Percentiles rank a stretch among this genome's conserved stretches.
These are phyloP conservation scores for Pythium brachiatum DNA, from an alignment of 352 stramenopile species.

Conservation along the genomic window DNA sequence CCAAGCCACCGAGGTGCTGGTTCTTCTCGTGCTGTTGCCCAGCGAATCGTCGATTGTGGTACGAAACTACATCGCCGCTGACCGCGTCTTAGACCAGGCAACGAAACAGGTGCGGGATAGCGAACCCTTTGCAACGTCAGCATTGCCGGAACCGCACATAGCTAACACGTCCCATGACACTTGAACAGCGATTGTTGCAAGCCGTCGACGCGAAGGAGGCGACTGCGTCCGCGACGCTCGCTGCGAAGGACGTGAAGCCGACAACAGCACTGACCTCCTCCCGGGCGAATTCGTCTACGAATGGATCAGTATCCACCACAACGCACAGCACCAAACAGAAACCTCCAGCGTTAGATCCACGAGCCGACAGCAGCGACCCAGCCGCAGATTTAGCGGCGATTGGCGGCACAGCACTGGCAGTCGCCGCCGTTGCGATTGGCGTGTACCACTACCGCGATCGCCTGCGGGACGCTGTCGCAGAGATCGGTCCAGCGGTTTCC, in stretches of 20 bases:
- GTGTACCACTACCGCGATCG: constrained; percentile 48
- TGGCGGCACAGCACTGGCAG: constrained; percentile 43
- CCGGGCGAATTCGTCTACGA: not conserved
- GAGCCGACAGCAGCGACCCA: not conserved
- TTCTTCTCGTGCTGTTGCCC: constrained; percentile 46
- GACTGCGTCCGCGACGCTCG: not conserved
- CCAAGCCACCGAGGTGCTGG: constrained; percentile 38
- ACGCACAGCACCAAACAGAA: not conserved
- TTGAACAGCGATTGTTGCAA: not conserved
- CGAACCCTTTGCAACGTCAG: not conserved
- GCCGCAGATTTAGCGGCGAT: constrained; percentile 22
- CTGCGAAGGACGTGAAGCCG: not conserved
- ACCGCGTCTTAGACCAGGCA: constrained; percentile 41
- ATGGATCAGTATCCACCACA: not conserved
- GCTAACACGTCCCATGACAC: no score
- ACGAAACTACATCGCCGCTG: constrained; percentile 30
- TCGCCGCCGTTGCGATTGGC: constrained; percentile 44
- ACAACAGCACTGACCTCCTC: not conserved
- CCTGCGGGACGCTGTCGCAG: constrained; percentile 41
- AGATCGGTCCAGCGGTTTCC: constrained; percentile 46
- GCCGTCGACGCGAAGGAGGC: not conserved
- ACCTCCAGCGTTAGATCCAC: not conserved
- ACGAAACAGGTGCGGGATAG: constrained; percentile 38
- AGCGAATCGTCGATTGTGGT: constrained; percentile 38
- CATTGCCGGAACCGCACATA: no score